These are phyloP conservation scores for Hymenochaete sp. DNA, from an alignment of 1,284 basidiomycete genomes.

Conservation along the genomic window DNA sequence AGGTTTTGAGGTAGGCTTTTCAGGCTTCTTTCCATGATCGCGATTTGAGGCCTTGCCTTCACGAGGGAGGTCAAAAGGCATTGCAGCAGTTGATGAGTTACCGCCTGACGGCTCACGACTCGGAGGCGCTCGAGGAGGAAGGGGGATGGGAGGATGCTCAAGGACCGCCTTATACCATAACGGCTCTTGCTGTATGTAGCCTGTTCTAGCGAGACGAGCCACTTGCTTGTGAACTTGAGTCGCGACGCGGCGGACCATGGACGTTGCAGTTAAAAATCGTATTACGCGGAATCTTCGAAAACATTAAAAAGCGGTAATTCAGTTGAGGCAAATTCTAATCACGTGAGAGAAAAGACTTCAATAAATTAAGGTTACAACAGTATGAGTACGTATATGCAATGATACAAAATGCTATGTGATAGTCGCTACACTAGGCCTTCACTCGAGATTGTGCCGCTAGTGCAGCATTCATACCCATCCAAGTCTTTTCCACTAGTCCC, in stretches of 20 bases:
- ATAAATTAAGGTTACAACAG: constrained; percentile 1
- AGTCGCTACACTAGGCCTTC: constrained; percentile 33
- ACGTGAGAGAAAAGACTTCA: constrained; percentile 4
- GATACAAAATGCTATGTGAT: neutral
- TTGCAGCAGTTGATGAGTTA: constrained; percentile 19
- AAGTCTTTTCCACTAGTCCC: constrained; percentile 74
- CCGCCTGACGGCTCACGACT: constrained; percentile 28
- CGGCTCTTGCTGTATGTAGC: constrained; percentile 64
- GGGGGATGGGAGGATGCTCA: constrained; percentile 78
- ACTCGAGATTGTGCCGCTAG: constrained; percentile 67
- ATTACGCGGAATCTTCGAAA: constrained; percentile 5
- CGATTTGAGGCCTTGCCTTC: constrained; percentile 23
- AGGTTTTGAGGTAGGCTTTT: constrained; percentile 47
- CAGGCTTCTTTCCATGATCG: constrained; percentile 25
- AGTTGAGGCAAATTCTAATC: neutral
- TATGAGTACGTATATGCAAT: constrained; percentile 1
- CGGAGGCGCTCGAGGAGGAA: constrained; percentile 68
- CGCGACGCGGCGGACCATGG: constrained; percentile 78
- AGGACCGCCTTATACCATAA: constrained; percentile 84
- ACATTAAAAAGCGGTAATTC: no score
- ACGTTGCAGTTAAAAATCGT: neutral
- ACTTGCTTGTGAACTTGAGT: constrained; percentile 85
- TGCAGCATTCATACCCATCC: constrained; percentile 85
- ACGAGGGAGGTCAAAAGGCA: constrained; percentile 37
- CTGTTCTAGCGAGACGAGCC: constrained; percentile 71